phyloP scores from a whole-genome alignment of 2,329 filamentous ascomycete genomes.

The Aspergillus thermomutatus region DNA sequence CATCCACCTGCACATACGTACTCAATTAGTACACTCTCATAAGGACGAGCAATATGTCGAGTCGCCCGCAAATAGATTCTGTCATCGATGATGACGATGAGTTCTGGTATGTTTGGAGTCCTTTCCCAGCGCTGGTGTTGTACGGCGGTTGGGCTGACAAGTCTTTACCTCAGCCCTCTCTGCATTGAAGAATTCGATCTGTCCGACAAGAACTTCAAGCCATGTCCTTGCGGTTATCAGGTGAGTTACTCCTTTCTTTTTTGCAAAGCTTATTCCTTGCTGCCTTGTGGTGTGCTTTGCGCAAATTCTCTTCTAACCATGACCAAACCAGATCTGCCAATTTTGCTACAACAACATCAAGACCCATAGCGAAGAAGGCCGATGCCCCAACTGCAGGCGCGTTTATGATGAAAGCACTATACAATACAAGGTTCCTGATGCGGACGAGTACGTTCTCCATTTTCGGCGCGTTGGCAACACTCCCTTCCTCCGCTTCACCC shows the following conservation, averaged over 20 bases:
- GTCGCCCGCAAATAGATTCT: slow-evolving; percentile 44
- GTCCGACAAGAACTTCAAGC: slow-evolving; percentile 92
- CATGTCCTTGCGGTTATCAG: slow-evolving; percentile 97
- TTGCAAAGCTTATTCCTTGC: neutral
- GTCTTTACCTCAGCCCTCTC: slow-evolving; percentile 64
- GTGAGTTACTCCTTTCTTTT: slow-evolving; percentile 51
- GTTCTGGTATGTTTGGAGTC: slow-evolving; percentile 38
- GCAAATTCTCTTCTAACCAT: slow-evolving; percentile 8
- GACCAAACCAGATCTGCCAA: slow-evolving; percentile 75
- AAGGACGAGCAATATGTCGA: slow-evolving; percentile 39
- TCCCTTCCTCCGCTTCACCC: slow-evolving; percentile 1
- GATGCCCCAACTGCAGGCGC: slow-evolving; percentile 94
- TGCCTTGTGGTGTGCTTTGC: slow-evolving; percentile 4
- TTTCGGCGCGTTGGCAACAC: neutral
- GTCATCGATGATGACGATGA: slow-evolving; percentile 51
- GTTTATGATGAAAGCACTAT: slow-evolving; percentile 97
- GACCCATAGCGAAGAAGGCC: slow-evolving; percentile 86
- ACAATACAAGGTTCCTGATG: slow-evolving; percentile 90
- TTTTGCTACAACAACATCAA: slow-evolving; percentile 99
- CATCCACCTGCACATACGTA: slow-evolving; percentile 17
- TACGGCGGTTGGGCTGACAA: slow-evolving; percentile 19
- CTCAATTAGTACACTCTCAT: slow-evolving; percentile 20
- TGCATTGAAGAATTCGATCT: slow-evolving; percentile 99
- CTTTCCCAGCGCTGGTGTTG: neutral
- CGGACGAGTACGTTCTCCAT: slow-evolving; percentile 77